Percentiles rank a stretch among this genome's conserved stretches.
phyloP scores from a whole-genome alignment of 2,329 filamentous ascomycete genomes.

The Gnomoniopsis smithogilvyi region DNA sequence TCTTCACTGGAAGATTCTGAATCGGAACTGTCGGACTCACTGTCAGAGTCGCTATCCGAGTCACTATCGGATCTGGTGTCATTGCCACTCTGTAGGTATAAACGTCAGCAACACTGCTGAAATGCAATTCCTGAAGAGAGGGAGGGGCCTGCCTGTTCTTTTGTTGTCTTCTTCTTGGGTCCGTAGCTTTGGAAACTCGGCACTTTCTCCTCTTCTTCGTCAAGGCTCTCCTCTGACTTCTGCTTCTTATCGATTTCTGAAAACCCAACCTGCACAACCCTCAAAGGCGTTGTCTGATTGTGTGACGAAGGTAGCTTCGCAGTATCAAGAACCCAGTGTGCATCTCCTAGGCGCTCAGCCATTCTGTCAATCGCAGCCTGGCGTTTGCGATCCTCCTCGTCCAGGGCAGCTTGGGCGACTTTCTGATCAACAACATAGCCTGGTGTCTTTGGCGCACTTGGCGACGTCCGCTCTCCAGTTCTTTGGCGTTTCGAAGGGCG shows the following conservation, averaged over 20 bases:
- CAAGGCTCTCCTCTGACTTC: slow-evolving; percentile 5
- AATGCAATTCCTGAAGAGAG: too few relatives aligned
- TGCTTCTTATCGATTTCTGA: slow-evolving; percentile 42
- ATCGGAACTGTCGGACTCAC: slow-evolving; percentile 32
- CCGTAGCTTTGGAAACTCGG: slow-evolving; percentile 15
- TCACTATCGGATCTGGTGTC: slow-evolving; percentile 9
- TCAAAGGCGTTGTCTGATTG: slow-evolving; percentile 34
- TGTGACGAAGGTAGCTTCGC: slow-evolving; percentile 19
- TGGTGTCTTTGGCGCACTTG: slow-evolving; percentile 31
- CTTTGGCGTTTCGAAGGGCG: slow-evolving; percentile 64
- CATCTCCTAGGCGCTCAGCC: slow-evolving; percentile 62
- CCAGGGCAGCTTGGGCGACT: slow-evolving; percentile 60
- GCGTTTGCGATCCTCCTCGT: slow-evolving; percentile 64
- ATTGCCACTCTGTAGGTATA: slow-evolving; percentile 2
- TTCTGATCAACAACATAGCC: slow-evolving; percentile 48
- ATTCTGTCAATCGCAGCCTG: slow-evolving; percentile 59
- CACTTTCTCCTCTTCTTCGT: slow-evolving; percentile 29
- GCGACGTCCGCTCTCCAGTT: slow-evolving; percentile 30
- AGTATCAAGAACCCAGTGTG: slow-evolving; percentile 70
- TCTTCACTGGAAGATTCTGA: slow-evolving; percentile 34
- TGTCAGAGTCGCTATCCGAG: slow-evolving; percentile 17
- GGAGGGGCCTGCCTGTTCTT: slow-evolving; percentile 11
- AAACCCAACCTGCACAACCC: slow-evolving; percentile 58
- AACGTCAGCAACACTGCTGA: slow-evolving; percentile 2
- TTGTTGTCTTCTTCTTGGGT: slow-evolving; percentile 4